Evolutionary conservation across 1,139 yeast genomes (phyloP), one percentile per base, ranked within the genome.

Genomic region (Yamadazyma epiphylla): DNA sequence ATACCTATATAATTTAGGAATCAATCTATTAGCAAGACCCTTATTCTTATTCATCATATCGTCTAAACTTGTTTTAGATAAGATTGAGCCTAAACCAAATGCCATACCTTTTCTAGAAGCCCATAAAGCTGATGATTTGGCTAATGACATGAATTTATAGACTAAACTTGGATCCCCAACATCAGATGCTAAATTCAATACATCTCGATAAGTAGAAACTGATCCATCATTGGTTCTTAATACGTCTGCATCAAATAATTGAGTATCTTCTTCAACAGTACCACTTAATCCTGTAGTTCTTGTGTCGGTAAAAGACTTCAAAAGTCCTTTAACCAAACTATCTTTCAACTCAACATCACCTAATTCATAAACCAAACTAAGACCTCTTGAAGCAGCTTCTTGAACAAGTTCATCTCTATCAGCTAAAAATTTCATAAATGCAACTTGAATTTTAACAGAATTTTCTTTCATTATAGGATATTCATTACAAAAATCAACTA

Each of bases 111-210:
- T 85, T 50, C 95, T 70, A 0, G 96, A 85, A 0, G 94, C 77
- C 97, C 98, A 91, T 22, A 89, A 61, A 0, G 94, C 80, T 0
- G 96, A 84, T 32, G 82, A 82, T 39, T 86, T 83, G 0, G 97
- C 95, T 34, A 91, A 61, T 0, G 95, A 80, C 96, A 91, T 87
- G 50, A 91, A 91, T 48, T 88, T 86, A 55, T 91, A 91, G 5
- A 91, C 96, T 44, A 91, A 70, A 48, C 94, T 76, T 13, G 97
- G 95, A 54, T 91, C 96, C 24, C 97, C 97, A 4, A 88, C 94
- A 49, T 91, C 97, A 2, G 94, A 79, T 0, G 97, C 97, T 30
- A 91, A 65, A 45, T 70, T 83, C 43, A 89, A 63, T 19, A 89
- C 87, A 54, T 83, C 94, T 46, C 83, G 85, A 49, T 89, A 89